These are phyloP conservation scores for Fusarium floridanum DNA, from an alignment of 2,329 filamentous ascomycete genomes.

Conservation along the genomic window DNA sequence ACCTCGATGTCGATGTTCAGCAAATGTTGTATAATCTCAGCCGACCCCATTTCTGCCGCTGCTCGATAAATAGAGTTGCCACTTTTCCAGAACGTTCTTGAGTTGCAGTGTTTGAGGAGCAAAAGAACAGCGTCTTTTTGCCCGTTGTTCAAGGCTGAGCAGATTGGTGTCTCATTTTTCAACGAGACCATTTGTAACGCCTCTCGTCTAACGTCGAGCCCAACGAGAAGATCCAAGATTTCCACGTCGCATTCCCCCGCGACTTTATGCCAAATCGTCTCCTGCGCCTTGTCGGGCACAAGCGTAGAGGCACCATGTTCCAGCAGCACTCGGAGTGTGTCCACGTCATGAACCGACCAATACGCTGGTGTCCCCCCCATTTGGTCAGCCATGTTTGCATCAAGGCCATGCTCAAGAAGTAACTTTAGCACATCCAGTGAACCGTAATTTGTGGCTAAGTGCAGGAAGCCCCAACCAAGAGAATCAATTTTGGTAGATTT, in stretches of 20 bases:
- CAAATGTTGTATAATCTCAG: background rate
- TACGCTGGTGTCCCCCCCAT: background rate
- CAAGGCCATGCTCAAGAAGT: background rate
- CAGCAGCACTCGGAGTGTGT: background rate
- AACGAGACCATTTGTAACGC: slow-evolving; percentile 1
- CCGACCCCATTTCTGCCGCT: background rate
- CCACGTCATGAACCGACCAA: background rate
- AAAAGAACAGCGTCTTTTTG: background rate
- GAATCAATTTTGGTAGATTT: background rate
- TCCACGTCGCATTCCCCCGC: rapidly evolving
- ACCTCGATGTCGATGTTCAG: background rate
- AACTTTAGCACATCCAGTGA: background rate
- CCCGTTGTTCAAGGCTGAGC: background rate
- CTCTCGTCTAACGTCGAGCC: background rate
- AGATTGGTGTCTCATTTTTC: background rate
- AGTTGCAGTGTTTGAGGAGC: background rate
- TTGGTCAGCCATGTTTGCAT: background rate
- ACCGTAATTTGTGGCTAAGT: background rate
- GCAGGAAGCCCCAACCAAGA: too few relatives aligned
- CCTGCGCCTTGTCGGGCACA: background rate
- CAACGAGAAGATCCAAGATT: background rate
- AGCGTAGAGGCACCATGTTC: background rate
- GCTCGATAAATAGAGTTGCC: background rate
- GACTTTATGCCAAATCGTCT: background rate
- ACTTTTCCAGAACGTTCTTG: background rate